These are phyloP conservation scores for Pseudisothecium myosuroides DNA, from an alignment of 225 moss, liverwort and hornwort species.

Conservation along the genomic window DNA sequence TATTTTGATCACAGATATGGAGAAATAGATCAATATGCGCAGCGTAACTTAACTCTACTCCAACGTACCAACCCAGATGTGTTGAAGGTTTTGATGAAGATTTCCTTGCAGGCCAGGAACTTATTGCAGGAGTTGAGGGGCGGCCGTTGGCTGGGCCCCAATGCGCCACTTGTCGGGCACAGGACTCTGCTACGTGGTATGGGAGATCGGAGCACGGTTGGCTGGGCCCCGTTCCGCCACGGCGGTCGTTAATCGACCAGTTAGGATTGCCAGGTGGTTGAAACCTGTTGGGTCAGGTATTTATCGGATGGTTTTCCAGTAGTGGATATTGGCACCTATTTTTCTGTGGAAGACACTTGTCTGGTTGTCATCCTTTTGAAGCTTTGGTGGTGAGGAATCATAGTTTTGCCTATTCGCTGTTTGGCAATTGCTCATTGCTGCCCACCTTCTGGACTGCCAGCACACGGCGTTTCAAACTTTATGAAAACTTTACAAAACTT, in stretches of 20 bases:
- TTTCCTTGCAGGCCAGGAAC: rapidly evolving
- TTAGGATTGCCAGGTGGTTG: background rate
- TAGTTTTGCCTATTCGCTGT: background rate
- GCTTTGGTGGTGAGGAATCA: background rate
- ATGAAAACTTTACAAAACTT: background rate
- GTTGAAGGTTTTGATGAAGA: rapidly evolving
- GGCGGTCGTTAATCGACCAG: background rate
- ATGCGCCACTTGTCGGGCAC: background rate
- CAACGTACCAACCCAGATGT: background rate
- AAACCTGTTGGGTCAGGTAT: background rate
- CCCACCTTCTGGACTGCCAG: background rate
- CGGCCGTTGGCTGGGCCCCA: background rate
- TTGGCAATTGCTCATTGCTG: background rate
- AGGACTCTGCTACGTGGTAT: background rate
- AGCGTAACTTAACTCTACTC: background rate
- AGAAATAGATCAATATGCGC: background rate
- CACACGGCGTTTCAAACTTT: no score
- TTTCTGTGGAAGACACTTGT: background rate
- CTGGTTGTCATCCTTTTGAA: background rate
- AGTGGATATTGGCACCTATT: background rate
- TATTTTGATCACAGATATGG: background rate
- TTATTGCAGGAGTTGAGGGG: background rate
- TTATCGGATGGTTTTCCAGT: no score
- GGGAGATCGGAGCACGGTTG: background rate
- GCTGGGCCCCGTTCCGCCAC: background rate